Percentiles rank a stretch among this genome's conserved stretches.
Evolutionary conservation across 805 yeast species (phyloP).

Genomic region (Spathaspora sp.): DNA sequence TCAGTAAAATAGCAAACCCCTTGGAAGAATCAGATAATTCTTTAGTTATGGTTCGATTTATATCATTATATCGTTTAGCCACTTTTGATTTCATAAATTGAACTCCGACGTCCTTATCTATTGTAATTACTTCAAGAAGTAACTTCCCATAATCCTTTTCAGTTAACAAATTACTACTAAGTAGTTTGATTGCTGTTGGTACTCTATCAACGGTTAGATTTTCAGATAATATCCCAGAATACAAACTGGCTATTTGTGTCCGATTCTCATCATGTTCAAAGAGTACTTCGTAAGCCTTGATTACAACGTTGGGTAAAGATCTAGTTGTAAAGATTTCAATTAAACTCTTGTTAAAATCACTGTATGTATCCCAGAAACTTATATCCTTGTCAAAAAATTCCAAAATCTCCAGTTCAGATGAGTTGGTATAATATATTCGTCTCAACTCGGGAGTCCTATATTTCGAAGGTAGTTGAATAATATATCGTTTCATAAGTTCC

Average conservation of each 20-base stretch:
- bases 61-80: conserved; percentile 18
- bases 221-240: conserved; percentile 1
- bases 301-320: background rate
- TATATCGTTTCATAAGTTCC: background rate
- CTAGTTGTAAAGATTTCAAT: background rate
- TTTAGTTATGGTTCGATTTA: conserved; percentile 28
- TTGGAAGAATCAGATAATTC: conserved; percentile 20
- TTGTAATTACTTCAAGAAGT: conserved; percentile 28
- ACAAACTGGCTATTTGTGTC: background rate
- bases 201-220: background rate
- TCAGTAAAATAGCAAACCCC: conserved; percentile 24
- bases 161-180: conserved; percentile 13
- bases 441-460: background rate
- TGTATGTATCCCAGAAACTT: background rate
- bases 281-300: conserved; percentile 2
- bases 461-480: background rate
- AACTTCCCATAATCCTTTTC: conserved; percentile 23
- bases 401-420: conserved; percentile 2
- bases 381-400: conserved; percentile 1
- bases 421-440: background rate
- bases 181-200: background rate
- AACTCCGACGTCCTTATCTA: conserved; percentile 25
- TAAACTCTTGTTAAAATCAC: background rate
- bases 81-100: conserved; percentile 27
- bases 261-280: background rate